These are phyloP conservation scores for Cicer arietinum DNA, from an alignment of 306 rosid species.

Conservation along the genomic window DNA sequence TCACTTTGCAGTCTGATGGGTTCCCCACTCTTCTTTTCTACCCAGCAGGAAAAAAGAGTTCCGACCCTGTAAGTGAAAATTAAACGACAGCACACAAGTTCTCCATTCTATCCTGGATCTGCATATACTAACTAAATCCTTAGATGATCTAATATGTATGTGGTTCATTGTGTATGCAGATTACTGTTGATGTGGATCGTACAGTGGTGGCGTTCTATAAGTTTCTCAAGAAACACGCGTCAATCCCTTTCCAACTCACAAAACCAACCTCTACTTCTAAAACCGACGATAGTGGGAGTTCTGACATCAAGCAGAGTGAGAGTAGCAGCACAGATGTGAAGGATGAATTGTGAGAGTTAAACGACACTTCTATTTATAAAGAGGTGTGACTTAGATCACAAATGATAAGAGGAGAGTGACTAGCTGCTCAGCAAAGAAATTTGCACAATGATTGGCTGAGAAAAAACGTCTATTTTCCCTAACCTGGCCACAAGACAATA, in stretches of 20 bases:
- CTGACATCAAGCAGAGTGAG: constrained; percentile 60
- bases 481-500: constrained; percentile 16
- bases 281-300: constrained; percentile 40
- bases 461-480: constrained; percentile 11
- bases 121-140: not conserved
- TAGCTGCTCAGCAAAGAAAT: constrained; percentile 30
- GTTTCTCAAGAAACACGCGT: constrained; percentile 83
- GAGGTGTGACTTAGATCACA: constrained; percentile 36
- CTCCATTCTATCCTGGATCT: not conserved
- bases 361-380: constrained; percentile 30
- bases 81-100: not conserved
- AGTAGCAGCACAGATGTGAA: constrained; percentile 53
- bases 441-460: constrained; percentile 13
- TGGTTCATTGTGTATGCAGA: constrained; percentile 59
- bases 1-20: constrained; percentile 53
- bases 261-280: constrained; percentile 66
- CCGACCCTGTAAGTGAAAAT: constrained; percentile 52
- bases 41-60: constrained; percentile 57
- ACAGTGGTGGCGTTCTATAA: constrained; percentile 85
- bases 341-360: constrained; percentile 70
- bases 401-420: constrained; percentile 36
- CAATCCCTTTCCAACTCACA: constrained; percentile 89
- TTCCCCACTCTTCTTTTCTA: constrained; percentile 58
- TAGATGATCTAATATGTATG: constrained; percentile 12
- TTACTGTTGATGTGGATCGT: constrained; percentile 75